Percentiles rank a stretch among this genome's conserved stretches.
phyloP scores from a whole-genome alignment of 345 rosid genomes.

The Murraya paniculata region DNA sequence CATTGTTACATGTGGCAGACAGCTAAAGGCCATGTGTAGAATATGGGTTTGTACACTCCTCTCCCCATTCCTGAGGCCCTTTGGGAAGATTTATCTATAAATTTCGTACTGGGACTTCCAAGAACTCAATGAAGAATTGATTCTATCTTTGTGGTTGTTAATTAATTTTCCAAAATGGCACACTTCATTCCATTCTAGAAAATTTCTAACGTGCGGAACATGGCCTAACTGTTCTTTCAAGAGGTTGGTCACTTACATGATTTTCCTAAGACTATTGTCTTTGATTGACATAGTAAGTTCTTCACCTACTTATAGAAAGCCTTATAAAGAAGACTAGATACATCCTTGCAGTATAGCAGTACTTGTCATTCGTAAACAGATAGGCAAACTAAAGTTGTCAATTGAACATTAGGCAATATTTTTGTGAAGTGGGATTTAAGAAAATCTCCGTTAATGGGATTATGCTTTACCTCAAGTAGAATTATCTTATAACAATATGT shows the following conservation, averaged over 20 bases:
- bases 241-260: not conserved
- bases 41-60: no score
- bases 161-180: not conserved
- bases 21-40: no score
- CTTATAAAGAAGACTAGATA: no score
- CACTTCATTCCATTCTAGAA: not conserved
- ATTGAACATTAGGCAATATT: no score
- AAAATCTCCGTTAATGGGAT: not conserved
- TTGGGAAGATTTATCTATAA: not conserved
- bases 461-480: not conserved
- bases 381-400: no score
- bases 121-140: not conserved
- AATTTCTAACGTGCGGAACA: not conserved
- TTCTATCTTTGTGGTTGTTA: not conserved
- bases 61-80: no score
- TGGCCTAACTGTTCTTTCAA: not conserved
- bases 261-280: not conserved
- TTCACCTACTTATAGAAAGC: no score
- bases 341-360: no score
- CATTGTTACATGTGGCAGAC: no score
- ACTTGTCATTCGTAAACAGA: no score
- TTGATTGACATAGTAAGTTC: no score
- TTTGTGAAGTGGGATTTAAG: not conserved
- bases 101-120: not conserved
- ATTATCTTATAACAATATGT: not conserved